Evolutionary conservation across 2,329 filamentous ascomycete species (phyloP).

Genomic region (Simplicillium sp.): DNA sequence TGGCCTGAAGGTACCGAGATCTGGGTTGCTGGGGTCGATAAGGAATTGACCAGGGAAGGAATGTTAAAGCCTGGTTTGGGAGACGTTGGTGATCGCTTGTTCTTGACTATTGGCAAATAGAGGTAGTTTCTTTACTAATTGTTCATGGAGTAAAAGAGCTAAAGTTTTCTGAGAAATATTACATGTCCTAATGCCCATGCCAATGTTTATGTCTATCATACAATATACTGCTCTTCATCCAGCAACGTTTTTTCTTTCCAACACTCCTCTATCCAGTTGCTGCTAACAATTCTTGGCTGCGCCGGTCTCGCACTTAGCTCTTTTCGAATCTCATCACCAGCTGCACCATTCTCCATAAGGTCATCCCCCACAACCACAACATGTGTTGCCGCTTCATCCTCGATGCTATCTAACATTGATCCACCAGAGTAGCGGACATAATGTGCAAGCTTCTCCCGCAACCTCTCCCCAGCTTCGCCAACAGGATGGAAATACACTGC

Average conservation of each 20-base stretch:
- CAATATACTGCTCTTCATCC: constrained; percentile 60
- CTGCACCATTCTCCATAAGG: constrained; percentile 24
- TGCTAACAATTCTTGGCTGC: constrained; percentile 60
- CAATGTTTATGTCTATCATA: constrained; percentile 10
- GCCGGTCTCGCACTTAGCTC: constrained; percentile 32
- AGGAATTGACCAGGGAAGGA: constrained; percentile 61
- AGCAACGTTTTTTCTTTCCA: constrained; percentile 72
- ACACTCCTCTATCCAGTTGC: constrained; percentile 67
- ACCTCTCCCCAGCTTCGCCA: constrained; percentile 17
- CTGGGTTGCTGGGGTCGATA: constrained; percentile 75
- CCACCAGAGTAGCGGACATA: constrained; percentile 64
- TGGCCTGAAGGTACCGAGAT: constrained; percentile 73
- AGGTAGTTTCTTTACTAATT: background rate
- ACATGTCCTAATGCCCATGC: background rate
- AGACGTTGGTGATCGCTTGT: constrained; percentile 84
- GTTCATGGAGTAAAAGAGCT: no score
- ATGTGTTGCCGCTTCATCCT: constrained; percentile 57
- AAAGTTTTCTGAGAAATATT: no score
- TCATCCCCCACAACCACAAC: constrained; percentile 44
- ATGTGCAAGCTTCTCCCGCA: constrained; percentile 38
- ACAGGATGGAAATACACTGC: constrained; percentile 28
- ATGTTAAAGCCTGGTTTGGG: constrained; percentile 89
- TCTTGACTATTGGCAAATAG: constrained; percentile 79
- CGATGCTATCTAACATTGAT: constrained; percentile 36
- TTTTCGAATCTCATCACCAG: constrained; percentile 33